Base-by-base conservation (phyloP, 176 grass and related monocot species). In the Rhynchospora tenuis region DNA sequence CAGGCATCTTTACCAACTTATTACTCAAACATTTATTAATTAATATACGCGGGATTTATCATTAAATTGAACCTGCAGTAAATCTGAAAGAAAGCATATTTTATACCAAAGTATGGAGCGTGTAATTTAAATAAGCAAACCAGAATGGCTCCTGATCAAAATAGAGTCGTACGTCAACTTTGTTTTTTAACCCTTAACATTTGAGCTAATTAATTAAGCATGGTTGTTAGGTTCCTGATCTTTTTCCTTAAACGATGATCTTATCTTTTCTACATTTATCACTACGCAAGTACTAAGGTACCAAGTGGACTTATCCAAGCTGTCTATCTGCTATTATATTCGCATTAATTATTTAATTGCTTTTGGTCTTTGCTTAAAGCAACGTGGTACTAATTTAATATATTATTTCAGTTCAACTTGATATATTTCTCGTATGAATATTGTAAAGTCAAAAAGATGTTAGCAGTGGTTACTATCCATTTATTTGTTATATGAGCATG, bases 301-400 rank as follows among this genome's bases (percentile, higher is more conserved):
- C 16, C 0, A 27, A 76, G 48, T 76, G 73, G 24, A 55, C 14
- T 52, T 28, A 74, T 28, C 20, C 10, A 28, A 51, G 20, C 10
- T 51, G 71, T 4, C 22, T 74, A 15, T 26, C 71, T 51, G 45
- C 46, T 12, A 74, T 76, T 48, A 15, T 27, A 76, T 11, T 28
- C 46, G 24, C 48, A 76, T 76, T 76, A 55, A 54, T 54, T 55
- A 48, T 48, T 76, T 76, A 55, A 54, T 54, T 55, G 73, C 73
- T 29, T 16, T 55, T 76, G 15, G 13, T 12, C 15, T 16, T 17
- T 47, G 48, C 47, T 76, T 76, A 76, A 76, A 76, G 48, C 73
- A 54, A 76, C 73, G 19, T 52, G 6, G 11, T 75, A 27, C 68
- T 45, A 38, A 43, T 20, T 9, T 73, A 23, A 47, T 76, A 54